Conservation (phyloP, 176 grass and related monocot genomes). For the Aechmea fasciata region DNA sequence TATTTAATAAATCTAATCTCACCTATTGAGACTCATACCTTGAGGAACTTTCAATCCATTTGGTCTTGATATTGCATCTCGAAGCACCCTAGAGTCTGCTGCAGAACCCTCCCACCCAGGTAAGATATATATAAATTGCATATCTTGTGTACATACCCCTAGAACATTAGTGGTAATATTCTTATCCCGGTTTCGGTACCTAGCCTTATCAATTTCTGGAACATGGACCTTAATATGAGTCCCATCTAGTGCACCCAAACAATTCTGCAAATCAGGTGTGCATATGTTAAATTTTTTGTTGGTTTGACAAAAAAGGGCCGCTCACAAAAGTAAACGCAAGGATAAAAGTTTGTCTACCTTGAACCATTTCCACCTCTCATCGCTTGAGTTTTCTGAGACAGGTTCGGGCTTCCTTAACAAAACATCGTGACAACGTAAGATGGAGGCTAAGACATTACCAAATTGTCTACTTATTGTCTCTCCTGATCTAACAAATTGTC, state of each 20-base stretch:
- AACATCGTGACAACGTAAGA: neutral
- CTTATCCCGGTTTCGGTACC: neutral
- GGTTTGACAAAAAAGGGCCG: neutral
- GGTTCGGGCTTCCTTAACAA: slow-evolving; percentile 7
- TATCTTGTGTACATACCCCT: neutral
- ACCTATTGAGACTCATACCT: neutral
- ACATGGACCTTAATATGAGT: neutral
- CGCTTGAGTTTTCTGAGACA: neutral
- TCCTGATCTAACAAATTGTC: slow-evolving; percentile 1
- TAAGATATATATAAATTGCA: slow-evolving; percentile 1
- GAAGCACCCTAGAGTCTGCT: neutral
- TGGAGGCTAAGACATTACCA: neutral
- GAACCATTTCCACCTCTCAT: slow-evolving; percentile 1
- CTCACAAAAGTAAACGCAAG: neutral
- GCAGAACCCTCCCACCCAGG: neutral
- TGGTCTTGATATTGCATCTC: neutral
- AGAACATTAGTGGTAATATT: slow-evolving; percentile 12
- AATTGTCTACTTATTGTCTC: neutral
- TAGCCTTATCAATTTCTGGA: neutral
- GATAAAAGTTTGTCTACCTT: neutral
- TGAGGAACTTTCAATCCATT: neutral
- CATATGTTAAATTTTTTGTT: slow-evolving; percentile 2
- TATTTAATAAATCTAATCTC: neutral
- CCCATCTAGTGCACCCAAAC: slow-evolving; percentile 2
- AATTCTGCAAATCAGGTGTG: neutral